Evolutionary conservation across 208 protist genomes (phyloP).

Genomic region (Trypanosoma melophagium): DNA sequence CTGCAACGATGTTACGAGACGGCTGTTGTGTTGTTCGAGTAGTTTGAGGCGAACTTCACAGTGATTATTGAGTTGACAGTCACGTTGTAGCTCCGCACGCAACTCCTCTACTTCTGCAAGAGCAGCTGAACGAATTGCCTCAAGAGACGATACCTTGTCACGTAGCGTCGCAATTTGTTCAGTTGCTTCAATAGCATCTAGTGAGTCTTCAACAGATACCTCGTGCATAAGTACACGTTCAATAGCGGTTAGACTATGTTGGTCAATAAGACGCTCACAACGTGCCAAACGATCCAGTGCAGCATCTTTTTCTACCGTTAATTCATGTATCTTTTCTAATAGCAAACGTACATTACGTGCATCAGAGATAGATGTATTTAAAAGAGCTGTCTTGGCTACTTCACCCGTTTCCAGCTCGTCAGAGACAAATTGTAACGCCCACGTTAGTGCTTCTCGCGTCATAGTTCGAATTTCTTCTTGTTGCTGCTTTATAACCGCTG

Average conservation of each 20-base stretch:
- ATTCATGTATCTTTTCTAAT: conserved; percentile 32
- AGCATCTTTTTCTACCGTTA: conserved; percentile 49
- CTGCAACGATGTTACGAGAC: conserved; percentile 39
- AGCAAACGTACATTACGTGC: conserved; percentile 57
- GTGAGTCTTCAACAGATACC: conserved; percentile 58
- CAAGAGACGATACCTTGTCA: conserved; percentile 44
- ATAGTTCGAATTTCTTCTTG: conserved; percentile 17
- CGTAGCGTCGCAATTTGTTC: conserved; percentile 60
- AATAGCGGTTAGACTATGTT: conserved; percentile 67
- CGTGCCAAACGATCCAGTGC: conserved; percentile 38
- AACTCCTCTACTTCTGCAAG: conserved; percentile 39
- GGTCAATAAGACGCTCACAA: conserved; percentile 64
- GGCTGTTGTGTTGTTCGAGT: conserved; percentile 42
- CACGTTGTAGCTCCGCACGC: conserved; percentile 12
- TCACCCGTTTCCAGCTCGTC: conserved; percentile 47
- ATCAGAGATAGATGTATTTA: conserved; percentile 68
- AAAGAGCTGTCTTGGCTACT: conserved; percentile 41
- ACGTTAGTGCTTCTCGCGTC: conserved; percentile 31
- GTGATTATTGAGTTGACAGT: neutral
- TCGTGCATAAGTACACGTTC: conserved; percentile 75
- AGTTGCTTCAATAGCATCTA: conserved; percentile 67
- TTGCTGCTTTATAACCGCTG: neutral
- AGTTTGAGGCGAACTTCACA: conserved; percentile 13
- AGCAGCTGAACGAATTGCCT: conserved; percentile 3
- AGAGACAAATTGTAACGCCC: conserved; percentile 45